Percentiles rank a stretch among this genome's conserved stretches.
Conservation (phyloP, 108 stramenopile species). For the Skeletonema costatum region DNA sequence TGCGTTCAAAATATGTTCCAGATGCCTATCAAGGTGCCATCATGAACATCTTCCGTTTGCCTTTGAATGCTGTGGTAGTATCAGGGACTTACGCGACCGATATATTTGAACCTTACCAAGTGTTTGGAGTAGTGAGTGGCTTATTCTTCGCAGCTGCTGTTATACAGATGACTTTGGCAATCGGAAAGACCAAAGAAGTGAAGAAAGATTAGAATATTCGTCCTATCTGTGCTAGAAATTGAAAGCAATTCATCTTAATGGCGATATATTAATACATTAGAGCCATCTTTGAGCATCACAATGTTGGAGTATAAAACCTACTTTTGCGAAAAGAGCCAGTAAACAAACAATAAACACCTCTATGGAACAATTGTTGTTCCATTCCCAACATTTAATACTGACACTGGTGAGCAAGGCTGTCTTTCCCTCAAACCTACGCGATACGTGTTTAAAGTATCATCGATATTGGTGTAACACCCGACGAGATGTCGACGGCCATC, state of each 20-base stretch:
- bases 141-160: slow-evolving; percentile 73
- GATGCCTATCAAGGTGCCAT: slow-evolving; percentile 92
- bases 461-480: slow-evolving; percentile 79
- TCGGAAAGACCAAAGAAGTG: slow-evolving; percentile 36
- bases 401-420: neutral
- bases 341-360: too few species aligned
- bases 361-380: slow-evolving; percentile 37
- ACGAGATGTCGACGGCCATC: slow-evolving; percentile 68
- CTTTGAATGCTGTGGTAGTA: slow-evolving; percentile 93
- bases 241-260: too few species aligned
- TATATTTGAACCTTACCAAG: slow-evolving; percentile 63
- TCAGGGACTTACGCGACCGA: slow-evolving; percentile 89
- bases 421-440: slow-evolving; percentile 48
- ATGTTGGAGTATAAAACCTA: too few species aligned
- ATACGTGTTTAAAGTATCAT: slow-evolving; percentile 72
- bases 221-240: too few species aligned
- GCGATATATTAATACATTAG: too few species aligned
- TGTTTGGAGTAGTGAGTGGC: slow-evolving; percentile 73
- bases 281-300: too few species aligned
- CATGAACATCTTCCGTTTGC: slow-evolving; percentile 94
- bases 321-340: too few species aligned
- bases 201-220: slow-evolving; percentile 39
- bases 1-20: slow-evolving; percentile 94
- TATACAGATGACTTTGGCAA: slow-evolving; percentile 74
- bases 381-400: slow-evolving; percentile 50